A percentile compares a stretch with the other conserved stretches of the same genome.
phyloP scores from a whole-genome alignment of 2,329 filamentous ascomycete genomes.

The Neopestalotiopsis rosae region DNA sequence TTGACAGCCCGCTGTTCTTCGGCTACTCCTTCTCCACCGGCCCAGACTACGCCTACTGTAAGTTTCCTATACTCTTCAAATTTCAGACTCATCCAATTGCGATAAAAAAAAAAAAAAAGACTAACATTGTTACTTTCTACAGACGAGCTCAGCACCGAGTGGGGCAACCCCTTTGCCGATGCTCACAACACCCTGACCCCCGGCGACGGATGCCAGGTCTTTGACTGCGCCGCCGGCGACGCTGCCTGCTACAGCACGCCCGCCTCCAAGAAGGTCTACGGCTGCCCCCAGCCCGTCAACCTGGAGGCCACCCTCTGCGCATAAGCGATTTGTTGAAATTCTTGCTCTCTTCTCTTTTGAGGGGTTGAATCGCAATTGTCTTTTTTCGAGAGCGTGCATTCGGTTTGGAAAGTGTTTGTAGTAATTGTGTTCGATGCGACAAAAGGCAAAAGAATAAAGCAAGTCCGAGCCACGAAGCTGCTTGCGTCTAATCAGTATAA shows the following conservation, averaged over 20 bases:
- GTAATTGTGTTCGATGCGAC: no score
- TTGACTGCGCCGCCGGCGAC: slow-evolving; percentile 43
- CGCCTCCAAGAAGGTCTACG: slow-evolving; percentile 42
- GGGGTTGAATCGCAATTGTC: no score
- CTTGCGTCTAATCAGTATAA: background rate
- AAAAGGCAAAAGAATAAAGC: no score
- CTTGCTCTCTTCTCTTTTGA: no score
- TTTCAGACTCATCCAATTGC: background rate
- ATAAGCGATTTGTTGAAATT: background rate
- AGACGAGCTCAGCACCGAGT: slow-evolving; percentile 45
- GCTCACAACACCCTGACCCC: slow-evolving; percentile 42
- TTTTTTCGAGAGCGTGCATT: no score
- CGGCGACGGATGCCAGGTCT: slow-evolving; percentile 42
- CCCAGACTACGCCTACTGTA: slow-evolving; percentile 44
- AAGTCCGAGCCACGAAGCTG: background rate
- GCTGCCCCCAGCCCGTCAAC: slow-evolving; percentile 46
- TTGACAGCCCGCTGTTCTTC: slow-evolving; percentile 44
- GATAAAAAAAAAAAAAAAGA: background rate
- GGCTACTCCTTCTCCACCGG: slow-evolving; percentile 45
- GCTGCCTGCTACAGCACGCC: slow-evolving; percentile 46
- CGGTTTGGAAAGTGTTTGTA: no score
- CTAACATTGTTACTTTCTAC: slow-evolving; percentile 9
- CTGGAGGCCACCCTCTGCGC: slow-evolving; percentile 39
- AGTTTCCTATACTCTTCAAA: slow-evolving; percentile 25
- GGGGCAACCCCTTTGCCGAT: slow-evolving; percentile 46